phyloP scores from a whole-genome alignment of 768 basidiomycete genomes.

The Xanthoconium stramineum region DNA sequence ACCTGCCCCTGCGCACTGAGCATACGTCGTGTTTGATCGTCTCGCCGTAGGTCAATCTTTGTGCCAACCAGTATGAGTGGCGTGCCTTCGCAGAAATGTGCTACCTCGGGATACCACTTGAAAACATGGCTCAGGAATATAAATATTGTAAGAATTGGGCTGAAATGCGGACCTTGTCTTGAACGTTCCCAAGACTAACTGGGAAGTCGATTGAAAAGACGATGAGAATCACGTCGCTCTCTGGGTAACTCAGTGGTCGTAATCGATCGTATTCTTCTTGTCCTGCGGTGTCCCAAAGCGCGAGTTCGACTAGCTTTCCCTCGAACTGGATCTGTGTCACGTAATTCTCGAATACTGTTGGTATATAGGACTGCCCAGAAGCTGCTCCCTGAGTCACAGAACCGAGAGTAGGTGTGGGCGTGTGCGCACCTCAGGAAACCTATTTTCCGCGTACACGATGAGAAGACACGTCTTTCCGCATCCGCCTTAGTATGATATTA shows the following conservation, averaged over 20 bases:
- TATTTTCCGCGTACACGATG: constrained; percentile 95
- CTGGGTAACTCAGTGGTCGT: constrained; percentile 81
- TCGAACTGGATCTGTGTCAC: constrained; percentile 85
- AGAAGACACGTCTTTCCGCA: constrained; percentile 94
- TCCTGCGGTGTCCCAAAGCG: constrained; percentile 98
- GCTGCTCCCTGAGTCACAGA: constrained; percentile 19
- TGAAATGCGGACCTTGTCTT: constrained; percentile 65
- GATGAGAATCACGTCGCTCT: constrained; percentile 88
- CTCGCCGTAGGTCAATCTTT: constrained; percentile 86
- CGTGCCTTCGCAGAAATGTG: constrained; percentile 87
- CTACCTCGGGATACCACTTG: constrained; percentile 92
- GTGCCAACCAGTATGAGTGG: constrained; percentile 91
- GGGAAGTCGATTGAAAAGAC: constrained; percentile 95
- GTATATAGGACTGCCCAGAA: constrained; percentile 72
- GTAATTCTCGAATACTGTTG: constrained; percentile 94
- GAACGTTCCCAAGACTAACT: constrained; percentile 84
- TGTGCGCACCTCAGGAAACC: constrained; percentile 83
- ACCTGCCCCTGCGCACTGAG: constrained; percentile 83
- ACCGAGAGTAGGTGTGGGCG: background rate
- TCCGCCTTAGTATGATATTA: constrained; percentile 50
- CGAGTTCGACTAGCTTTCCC: constrained; percentile 86
- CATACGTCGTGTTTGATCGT: constrained; percentile 84
- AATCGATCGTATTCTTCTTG: constrained; percentile 96
- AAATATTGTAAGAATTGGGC: background rate
- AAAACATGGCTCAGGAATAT: constrained; percentile 11